A percentile compares a stretch with the other conserved stretches of the same genome.
Conservation (phyloP, 192 early-diverging fungal genomes). For the Radiomyces spectabilis region DNA sequence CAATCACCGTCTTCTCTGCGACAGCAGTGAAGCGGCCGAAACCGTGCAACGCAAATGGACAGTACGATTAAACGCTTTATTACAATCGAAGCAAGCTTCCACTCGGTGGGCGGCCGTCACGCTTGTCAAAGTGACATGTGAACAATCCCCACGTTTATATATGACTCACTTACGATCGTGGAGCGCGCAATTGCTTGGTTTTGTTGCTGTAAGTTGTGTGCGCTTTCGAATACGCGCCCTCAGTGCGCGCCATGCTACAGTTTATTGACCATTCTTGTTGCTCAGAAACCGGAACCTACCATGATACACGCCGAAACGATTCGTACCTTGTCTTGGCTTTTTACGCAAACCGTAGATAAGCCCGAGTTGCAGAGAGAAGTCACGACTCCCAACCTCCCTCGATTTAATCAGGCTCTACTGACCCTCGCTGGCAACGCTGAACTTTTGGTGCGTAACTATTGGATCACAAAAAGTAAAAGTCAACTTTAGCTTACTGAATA, state of each 20-base stretch:
- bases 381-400: conserved; percentile 39
- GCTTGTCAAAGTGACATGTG: conserved; percentile 38
- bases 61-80: conserved; percentile 40
- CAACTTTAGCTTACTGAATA: not conserved
- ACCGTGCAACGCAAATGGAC: conserved; percentile 40
- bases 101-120: conserved; percentile 43
- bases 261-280: too few species aligned
- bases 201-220: conserved; percentile 37
- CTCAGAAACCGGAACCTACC: conserved; percentile 41
- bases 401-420: conserved; percentile 39
- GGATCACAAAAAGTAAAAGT: not conserved
- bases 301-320: conserved; percentile 33
- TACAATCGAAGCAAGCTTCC: conserved; percentile 40
- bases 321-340: conserved; percentile 34
- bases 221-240: too few species aligned
- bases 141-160: conserved; percentile 35
- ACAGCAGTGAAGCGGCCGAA: conserved; percentile 6
- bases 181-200: conserved; percentile 33
- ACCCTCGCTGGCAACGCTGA: conserved; percentile 31
- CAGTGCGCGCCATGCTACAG: too few species aligned
- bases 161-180: conserved; percentile 32
- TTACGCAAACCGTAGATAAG: conserved; percentile 35
- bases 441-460: conserved; percentile 29
- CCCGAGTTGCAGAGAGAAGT: conserved; percentile 51
- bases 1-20: conserved; percentile 30